A percentile compares a stretch with the other conserved stretches of the same genome.
Conservation (phyloP, 768 basidiomycete species). For the Dioszegia aurantiaca region DNA sequence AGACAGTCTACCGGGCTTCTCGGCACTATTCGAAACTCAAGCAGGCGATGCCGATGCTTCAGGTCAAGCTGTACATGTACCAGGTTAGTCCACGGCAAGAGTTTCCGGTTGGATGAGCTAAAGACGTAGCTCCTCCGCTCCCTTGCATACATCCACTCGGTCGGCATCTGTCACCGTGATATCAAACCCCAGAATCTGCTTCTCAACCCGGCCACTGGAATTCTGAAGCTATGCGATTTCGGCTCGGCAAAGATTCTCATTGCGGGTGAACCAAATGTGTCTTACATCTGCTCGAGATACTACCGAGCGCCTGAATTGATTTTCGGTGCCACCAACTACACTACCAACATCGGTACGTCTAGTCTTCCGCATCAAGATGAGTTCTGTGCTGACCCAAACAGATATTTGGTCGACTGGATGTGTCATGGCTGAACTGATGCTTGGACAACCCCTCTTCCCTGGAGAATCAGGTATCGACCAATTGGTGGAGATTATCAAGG, state of each 20-base stretch:
- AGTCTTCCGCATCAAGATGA: not conserved
- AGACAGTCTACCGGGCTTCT: conserved; percentile 98
- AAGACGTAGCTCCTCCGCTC: conserved; percentile 83
- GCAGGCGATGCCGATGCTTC: conserved; percentile 99
- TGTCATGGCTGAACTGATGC: conserved; percentile 99
- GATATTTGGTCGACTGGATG: conserved; percentile 99
- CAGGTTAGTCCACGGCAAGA: conserved; percentile 34
- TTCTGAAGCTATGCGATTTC: conserved; percentile 98
- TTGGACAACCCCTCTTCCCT: conserved; percentile 97
- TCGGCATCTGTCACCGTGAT: conserved; percentile 98
- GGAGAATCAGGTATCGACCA: conserved; percentile 97
- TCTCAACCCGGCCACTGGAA: conserved; percentile 91
- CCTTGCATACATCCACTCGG: conserved; percentile 97
- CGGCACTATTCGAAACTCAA: conserved; percentile 99
- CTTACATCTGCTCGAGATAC: conserved; percentile 99
- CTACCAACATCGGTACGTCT: conserved; percentile 89
- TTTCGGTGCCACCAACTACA: conserved; percentile 99
- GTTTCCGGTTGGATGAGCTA: not conserved
- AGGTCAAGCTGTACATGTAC: conserved; percentile 99
- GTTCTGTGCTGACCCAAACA: conserved; percentile 46
- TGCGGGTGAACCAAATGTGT: conserved; percentile 96
- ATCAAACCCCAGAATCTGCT: conserved; percentile 99
- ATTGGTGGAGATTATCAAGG: conserved; percentile 99
- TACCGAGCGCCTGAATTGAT: conserved; percentile 99
- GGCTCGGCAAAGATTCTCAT: conserved; percentile 98